Percentiles rank a stretch among this genome's conserved stretches.
Evolutionary conservation across 495 filamentous ascomycete genomes (phyloP).

Genomic region (Penicillium taxi): DNA sequence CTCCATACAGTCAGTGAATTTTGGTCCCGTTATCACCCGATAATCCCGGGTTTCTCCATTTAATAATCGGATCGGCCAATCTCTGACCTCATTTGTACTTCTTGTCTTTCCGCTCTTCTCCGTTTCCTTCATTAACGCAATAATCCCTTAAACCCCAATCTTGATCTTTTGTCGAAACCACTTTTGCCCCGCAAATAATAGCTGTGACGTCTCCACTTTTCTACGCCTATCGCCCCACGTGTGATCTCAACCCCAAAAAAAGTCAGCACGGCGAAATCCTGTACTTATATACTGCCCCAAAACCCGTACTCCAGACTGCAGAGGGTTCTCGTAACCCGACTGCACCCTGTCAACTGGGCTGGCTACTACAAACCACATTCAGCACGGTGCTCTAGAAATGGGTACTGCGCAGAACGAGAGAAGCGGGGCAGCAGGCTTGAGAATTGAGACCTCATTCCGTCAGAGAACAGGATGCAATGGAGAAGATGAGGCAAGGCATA

Average conservation of each 20-base stretch:
- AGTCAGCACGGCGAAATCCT: constrained; percentile 1
- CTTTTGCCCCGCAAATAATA: background rate
- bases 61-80: constrained; percentile 11
- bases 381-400: constrained; percentile 17
- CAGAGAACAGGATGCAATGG: constrained; percentile 20
- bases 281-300: no score
- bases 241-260: constrained; percentile 6
- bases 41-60: background rate
- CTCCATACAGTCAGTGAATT: background rate
- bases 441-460: constrained; percentile 37
- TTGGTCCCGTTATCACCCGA: constrained; percentile 2
- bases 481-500: constrained; percentile 19
- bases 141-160: background rate
- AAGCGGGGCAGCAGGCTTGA: constrained; percentile 32
- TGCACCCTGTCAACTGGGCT: constrained; percentile 17
- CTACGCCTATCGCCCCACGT: constrained; percentile 19
- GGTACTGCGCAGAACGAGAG: constrained; percentile 39
- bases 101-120: no score
- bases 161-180: background rate
- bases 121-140: background rate
- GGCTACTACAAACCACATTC: constrained; percentile 9
- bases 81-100: constrained; percentile 13
- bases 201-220: constrained; percentile 12
- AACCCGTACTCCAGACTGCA: no score
- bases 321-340: constrained; percentile 21